Conservation (phyloP, 2,329 filamentous ascomycete species). For the Aspergillus amoenus region DNA sequence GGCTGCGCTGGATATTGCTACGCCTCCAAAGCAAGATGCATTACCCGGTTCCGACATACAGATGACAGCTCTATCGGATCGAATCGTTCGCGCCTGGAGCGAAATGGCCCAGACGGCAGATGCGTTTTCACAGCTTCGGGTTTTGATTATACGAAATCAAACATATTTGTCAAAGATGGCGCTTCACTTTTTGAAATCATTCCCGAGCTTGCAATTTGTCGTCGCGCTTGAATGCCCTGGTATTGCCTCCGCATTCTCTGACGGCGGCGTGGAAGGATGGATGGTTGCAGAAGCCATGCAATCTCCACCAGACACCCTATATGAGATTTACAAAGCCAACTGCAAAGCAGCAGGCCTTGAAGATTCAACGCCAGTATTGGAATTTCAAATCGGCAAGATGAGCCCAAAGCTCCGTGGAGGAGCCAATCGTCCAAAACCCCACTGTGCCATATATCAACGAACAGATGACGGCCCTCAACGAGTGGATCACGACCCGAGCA, state of each 20-base stretch:
- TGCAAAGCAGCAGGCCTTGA: not conserved
- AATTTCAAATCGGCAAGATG: slow-evolving; percentile 24
- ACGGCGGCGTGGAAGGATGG: slow-evolving; percentile 30
- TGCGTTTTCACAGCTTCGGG: slow-evolving; percentile 39
- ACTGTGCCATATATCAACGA: slow-evolving; percentile 13
- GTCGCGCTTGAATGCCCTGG: slow-evolving; percentile 33
- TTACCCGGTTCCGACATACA: slow-evolving; percentile 13
- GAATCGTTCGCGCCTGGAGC: slow-evolving; percentile 43
- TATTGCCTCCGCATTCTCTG: slow-evolving; percentile 24
- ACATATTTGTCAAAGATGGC: slow-evolving; percentile 28
- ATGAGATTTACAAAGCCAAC: slow-evolving; percentile 17
- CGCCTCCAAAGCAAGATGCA: slow-evolving; percentile 16
- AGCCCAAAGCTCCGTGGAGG: not conserved
- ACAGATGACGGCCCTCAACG: not conserved
- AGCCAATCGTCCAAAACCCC: not conserved
- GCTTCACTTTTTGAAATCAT: slow-evolving; percentile 33
- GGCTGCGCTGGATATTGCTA: slow-evolving; percentile 38
- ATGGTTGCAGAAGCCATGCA: slow-evolving; percentile 8
- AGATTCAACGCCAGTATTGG: slow-evolving; percentile 20
- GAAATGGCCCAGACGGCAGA: slow-evolving; percentile 33
- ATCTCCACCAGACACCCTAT: slow-evolving; percentile 13
- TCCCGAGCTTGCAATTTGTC: slow-evolving; percentile 39
- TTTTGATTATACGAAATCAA: slow-evolving; percentile 38
- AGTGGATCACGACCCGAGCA: slow-evolving; percentile 4
- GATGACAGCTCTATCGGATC: slow-evolving; percentile 33